Evolutionary conservation across 192 early-diverging fungal genomes (phyloP).

Genomic region (Ambispora gerdemannii): DNA sequence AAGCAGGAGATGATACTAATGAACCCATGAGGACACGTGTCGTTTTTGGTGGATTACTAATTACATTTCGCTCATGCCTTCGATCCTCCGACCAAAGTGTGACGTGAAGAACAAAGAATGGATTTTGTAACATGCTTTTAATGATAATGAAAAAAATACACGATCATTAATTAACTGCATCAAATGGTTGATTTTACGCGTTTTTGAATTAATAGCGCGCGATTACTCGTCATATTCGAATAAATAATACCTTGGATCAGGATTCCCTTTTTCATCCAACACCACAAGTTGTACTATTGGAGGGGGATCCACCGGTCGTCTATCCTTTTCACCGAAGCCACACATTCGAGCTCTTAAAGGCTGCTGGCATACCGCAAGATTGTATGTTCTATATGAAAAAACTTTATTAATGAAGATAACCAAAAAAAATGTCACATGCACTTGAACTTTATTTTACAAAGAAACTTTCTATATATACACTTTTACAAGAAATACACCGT

Average conservation of each 20-base stretch:
- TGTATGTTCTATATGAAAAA: slow-evolving; percentile 52
- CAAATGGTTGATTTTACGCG: background rate
- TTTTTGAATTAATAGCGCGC: too few species aligned
- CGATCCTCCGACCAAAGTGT: slow-evolving; percentile 61
- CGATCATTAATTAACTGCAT: background rate
- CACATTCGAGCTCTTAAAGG: slow-evolving; percentile 76
- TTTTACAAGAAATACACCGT: background rate
- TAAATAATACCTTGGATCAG: slow-evolving; percentile 43
- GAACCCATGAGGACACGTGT: slow-evolving; percentile 64
- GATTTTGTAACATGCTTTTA: slow-evolving; percentile 45
- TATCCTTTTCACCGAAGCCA: slow-evolving; percentile 79
- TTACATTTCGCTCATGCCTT: slow-evolving; percentile 55
- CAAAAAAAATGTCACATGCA: background rate
- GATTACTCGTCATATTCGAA: slow-evolving; percentile 36
- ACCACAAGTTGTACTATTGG: slow-evolving; percentile 68
- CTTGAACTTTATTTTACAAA: background rate
- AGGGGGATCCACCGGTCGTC: slow-evolving; percentile 75
- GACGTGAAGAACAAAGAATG: slow-evolving; percentile 60
- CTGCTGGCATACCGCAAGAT: slow-evolving; percentile 67
- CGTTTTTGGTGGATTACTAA: slow-evolving; percentile 57
- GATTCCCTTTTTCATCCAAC: slow-evolving; percentile 49
- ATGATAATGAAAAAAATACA: slow-evolving; percentile 3
- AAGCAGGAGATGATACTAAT: slow-evolving; percentile 56
- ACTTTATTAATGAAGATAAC: background rate
- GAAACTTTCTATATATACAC: background rate